Evolutionary conservation across 176 grass and related monocot genomes (phyloP), one percentile per base, ranked within the genome.

Genomic region (Metroxylon sagu): DNA sequence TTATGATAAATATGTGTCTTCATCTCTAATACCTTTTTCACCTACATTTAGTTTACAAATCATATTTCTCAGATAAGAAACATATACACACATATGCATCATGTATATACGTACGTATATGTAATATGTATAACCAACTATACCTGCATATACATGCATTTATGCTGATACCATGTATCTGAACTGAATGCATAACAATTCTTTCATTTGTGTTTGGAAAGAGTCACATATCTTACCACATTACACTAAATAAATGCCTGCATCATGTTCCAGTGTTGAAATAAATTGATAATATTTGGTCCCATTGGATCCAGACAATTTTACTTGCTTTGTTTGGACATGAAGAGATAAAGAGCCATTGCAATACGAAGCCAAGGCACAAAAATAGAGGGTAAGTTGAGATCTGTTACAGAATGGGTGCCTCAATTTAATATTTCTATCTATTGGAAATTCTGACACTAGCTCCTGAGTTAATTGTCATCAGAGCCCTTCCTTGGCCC

Each of bases 401-500:
- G 6, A 7, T 19, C 17, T 55, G 18, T 55, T n/a, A 23, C 21
- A 55, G 18, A 55, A 55, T 55, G 53, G 12, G 53, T 55, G 53
- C 53, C 53, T 55, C 18, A 25, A 19, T 55, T 7, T 55, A 19
- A 55, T 55, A 55, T 25, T 55, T 55, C 53, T 55, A 55, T 55
- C 53, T 55, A 55, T 14, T 43, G 10, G 1, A 43, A 43, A 43
- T 43, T 43, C 8, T 43, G 35, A 14, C 10, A 12, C 35, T 43
- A 43, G 35, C 8, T 43, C 35, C 12, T 12, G 10, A 43, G 35
- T 43, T 12, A 10, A 43, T 43, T 6, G 12, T 7, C 35, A 43
- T 35, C 12, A 43, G 28, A 29, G 3, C 4, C 28, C 4, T 29
- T 29, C 28, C 28, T 5, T 3, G 28, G 28, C 28, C 4, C 28